Conservation (phyloP, 106 monocot species). For the Dendrobium officinale region DNA sequence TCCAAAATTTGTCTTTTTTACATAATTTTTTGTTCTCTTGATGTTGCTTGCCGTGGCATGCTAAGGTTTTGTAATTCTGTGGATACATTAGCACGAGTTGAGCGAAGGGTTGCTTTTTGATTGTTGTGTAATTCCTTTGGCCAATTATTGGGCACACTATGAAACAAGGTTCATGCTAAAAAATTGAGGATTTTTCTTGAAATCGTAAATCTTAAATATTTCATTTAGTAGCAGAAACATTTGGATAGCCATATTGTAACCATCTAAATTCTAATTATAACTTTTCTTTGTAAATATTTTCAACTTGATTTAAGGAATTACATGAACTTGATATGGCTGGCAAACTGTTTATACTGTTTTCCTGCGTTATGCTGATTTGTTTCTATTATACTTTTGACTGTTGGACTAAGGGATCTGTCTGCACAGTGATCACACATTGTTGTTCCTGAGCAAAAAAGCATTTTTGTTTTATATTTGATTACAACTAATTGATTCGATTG, state of each 20-base stretch:
- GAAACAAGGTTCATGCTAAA: not conserved
- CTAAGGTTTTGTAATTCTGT: not conserved
- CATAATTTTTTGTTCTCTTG: not conserved
- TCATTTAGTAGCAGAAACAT: not conserved
- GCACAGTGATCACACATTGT: not conserved
- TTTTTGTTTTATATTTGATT: not conserved
- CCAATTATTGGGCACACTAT: not conserved
- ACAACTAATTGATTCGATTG: not conserved
- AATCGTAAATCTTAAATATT: not conserved
- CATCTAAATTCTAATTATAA: not conserved
- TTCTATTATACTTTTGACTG: not conserved
- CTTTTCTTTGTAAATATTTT: not conserved
- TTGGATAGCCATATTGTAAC: not conserved
- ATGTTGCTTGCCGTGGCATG: not conserved
- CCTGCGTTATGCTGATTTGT: not conserved
- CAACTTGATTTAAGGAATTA: too few relatives aligned
- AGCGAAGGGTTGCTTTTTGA: not conserved
- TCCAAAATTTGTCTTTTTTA: not conserved
- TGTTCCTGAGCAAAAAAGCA: not conserved
- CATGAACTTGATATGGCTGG: not conserved
- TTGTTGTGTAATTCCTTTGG: not conserved
- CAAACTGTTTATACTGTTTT: not conserved
- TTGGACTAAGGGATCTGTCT: not conserved
- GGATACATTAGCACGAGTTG: not conserved
- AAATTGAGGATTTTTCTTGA: not conserved